Base-by-base conservation (phyloP, 2,329 filamentous ascomycete species). In the Curvularia lunata region DNA sequence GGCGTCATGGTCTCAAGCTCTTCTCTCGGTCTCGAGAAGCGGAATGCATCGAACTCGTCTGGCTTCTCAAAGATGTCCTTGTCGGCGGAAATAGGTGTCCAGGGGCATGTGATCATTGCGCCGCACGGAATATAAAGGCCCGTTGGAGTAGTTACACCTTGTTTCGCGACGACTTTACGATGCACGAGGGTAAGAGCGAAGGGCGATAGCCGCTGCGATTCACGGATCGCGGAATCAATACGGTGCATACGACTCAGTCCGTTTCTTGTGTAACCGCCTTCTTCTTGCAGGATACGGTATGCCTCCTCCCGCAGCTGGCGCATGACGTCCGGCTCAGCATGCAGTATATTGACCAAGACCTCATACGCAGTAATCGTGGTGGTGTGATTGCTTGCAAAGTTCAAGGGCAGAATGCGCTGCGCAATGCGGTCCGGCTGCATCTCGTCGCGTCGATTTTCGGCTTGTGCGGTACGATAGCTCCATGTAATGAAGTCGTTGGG, bases 111-210 rank as follows among this genome's bases (percentile, higher is more conserved):
- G 7, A 72, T 25, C 2, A 62, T 27, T 8, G 66, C 61, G 10
- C 71, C 65, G 42, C 62, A 58, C 13, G 57, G 43, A 4, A 67
- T n/a, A 50, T 64, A 54, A 3, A 61, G 19, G 27, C 65, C 66
- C 80, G 98, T 94, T 6, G 94, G 95, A 32, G 92, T 86, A 16
- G 91, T 88, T 73, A 98, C 96, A 32, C 88, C 88, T 45, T 98
- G 84, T 61, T 85, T 86, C 48, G 84, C 82, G n/a, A 73, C 64
- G 0, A 85, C 82, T 59, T 81, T 80, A 10, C 82, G 78, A 58
- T 80, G 77, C 13, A 81, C 70, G 6, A 84, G 74, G 0, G 78
- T 80, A n/a, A 78, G 72, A 12, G 78, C 75, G 41, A 85, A 82
- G 52, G 80, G 78, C 65, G 79, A 81, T 13, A 81, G 45, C 4